Evolutionary conservation across 495 filamentous ascomycete species (phyloP).

Genomic region (Pyrenula aspistea): DNA sequence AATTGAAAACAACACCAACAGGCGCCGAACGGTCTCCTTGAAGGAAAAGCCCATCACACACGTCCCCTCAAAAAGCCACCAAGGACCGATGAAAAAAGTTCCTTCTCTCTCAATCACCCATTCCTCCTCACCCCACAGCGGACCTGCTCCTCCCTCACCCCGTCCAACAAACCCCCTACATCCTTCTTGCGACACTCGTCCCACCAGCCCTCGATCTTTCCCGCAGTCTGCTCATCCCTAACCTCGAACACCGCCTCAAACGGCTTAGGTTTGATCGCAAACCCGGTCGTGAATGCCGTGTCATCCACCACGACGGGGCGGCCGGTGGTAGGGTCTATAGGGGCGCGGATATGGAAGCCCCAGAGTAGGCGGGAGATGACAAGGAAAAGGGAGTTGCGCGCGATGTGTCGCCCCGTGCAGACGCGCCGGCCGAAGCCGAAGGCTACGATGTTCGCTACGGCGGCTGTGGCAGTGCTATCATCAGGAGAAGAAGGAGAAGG

Average conservation of each 20-base stretch:
- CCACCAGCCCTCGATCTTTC: conserved; percentile 14
- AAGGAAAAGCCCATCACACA: too few species aligned
- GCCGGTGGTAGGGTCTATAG: conserved; percentile 16
- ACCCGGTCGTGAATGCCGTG: conserved; percentile 9
- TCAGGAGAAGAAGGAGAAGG: conserved; percentile 2
- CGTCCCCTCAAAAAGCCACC: too few species aligned
- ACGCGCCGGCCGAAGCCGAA: conserved; percentile 18
- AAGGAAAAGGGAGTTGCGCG: conserved; percentile 37
- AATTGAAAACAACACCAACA: too few species aligned
- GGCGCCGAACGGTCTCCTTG: too few species aligned
- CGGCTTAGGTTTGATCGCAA: conserved; percentile 8
- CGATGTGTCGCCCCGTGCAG: conserved; percentile 36
- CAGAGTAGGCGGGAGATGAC: conserved; percentile 41
- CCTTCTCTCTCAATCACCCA: too few species aligned
- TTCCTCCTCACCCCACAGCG: not conserved
- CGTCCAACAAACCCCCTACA: conserved; percentile 6
- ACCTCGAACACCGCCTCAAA: conserved; percentile 12
- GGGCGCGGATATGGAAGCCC: conserved; percentile 38
- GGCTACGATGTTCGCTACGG: conserved; percentile 9
- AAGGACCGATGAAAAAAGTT: too few species aligned
- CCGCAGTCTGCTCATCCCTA: conserved; percentile 4
- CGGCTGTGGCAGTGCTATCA: conserved; percentile 5
- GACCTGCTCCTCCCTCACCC: conserved; percentile 3
- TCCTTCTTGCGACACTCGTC: conserved; percentile 11
- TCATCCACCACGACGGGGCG: conserved; percentile 31